Evolutionary conservation across 768 basidiomycete species (phyloP).

Genomic region (Sporobolomyces phaffii): DNA sequence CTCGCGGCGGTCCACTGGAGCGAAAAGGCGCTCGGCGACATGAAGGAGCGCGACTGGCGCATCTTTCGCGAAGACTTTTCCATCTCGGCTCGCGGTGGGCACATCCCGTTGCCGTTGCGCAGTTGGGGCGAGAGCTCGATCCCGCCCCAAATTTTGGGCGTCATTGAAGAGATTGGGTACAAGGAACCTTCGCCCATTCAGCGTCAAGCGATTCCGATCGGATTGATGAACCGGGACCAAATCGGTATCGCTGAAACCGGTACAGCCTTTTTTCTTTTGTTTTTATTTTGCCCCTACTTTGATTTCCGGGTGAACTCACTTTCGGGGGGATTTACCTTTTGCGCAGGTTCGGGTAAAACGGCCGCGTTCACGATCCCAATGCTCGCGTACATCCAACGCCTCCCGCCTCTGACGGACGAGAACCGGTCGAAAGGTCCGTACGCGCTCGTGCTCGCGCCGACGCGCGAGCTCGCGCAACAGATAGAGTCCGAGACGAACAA

Average conservation of each 20-base stretch:
- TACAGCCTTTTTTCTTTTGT: slow-evolving; percentile 43
- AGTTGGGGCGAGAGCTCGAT: slow-evolving; percentile 86
- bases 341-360: slow-evolving; percentile 97
- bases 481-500: slow-evolving; percentile 88
- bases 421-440: slow-evolving; percentile 91
- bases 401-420: slow-evolving; percentile 82
- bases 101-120: slow-evolving; percentile 86
- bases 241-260: slow-evolving; percentile 99
- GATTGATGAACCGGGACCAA: slow-evolving; percentile 88
- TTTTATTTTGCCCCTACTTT: neutral
- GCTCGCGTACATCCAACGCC: slow-evolving; percentile 82
- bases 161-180: slow-evolving; percentile 88
- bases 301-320: neutral
- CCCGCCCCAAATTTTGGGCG: slow-evolving; percentile 66
- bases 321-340: too few relatives aligned
- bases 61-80: slow-evolving; percentile 99
- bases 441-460: slow-evolving; percentile 86
- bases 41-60: slow-evolving; percentile 97
- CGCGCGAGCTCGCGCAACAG: slow-evolving; percentile 97
- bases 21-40: slow-evolving; percentile 82
- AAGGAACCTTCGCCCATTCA: slow-evolving; percentile 96
- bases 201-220: slow-evolving; percentile 98
- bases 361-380: slow-evolving; percentile 98
- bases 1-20: slow-evolving; percentile 65
- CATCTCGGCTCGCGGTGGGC: slow-evolving; percentile 85